Percentiles rank a stretch among this genome's conserved stretches.
Conservation (phyloP, 306 rosid species). For the Crotalaria pallida region DNA sequence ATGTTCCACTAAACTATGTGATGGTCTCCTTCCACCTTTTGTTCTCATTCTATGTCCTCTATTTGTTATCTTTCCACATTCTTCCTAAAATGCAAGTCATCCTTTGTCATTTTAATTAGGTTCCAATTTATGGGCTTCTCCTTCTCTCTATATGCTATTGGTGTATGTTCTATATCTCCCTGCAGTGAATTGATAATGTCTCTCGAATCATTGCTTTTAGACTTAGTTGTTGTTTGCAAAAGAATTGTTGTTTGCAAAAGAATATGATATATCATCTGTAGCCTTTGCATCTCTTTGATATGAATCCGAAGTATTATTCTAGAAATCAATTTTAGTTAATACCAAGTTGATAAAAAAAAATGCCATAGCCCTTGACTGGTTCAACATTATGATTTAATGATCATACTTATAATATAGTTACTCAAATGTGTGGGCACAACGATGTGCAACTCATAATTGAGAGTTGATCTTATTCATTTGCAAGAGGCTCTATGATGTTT, state of each 20-base stretch:
- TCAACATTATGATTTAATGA: neutral
- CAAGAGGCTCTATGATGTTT: conserved; percentile 92
- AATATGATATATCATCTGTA: conserved; percentile 5
- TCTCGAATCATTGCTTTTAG: neutral
- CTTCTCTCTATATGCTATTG: no score
- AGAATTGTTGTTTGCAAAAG: no score
- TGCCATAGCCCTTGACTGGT: neutral
- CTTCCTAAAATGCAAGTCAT: no score
- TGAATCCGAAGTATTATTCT: neutral
- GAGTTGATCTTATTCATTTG: conserved; percentile 7
- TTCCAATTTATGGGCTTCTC: no score
- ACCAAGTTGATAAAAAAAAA: conserved; percentile 10
- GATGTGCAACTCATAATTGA: no score
- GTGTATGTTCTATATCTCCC: conserved; percentile 84
- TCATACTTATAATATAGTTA: neutral
- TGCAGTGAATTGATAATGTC: conserved; percentile 65
- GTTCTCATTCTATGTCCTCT: no score
- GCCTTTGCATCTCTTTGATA: neutral
- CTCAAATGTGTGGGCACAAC: neutral
- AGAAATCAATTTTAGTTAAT: neutral
- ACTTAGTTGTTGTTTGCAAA: neutral
- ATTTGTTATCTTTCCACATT: no score
- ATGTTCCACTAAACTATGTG: no score
- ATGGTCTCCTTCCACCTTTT: no score
- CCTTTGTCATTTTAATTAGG: no score